Conservation (phyloP, 192 early-diverging fungal genomes). For the Thoreauomyces humboldtii region DNA sequence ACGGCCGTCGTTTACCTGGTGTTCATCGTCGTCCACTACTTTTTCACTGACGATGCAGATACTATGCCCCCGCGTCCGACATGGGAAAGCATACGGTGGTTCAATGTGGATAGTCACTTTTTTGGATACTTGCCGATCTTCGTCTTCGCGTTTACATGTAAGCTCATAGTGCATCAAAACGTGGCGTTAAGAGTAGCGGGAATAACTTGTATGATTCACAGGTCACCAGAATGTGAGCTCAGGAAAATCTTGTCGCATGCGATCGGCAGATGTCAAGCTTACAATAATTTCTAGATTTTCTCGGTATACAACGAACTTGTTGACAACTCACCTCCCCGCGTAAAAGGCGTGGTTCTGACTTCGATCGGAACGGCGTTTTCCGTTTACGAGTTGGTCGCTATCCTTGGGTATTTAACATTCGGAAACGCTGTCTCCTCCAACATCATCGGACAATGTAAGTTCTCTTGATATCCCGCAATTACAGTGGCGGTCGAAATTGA, state of each 20-base stretch:
- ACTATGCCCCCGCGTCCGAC: conserved; percentile 36
- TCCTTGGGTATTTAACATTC: conserved; percentile 91
- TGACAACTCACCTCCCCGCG: conserved; percentile 71
- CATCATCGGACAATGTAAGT: conserved; percentile 73
- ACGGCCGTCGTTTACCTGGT: conserved; percentile 82
- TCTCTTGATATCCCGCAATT: too few relatives aligned
- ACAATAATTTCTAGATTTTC: conserved; percentile 67
- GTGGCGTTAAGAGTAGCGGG: too few relatives aligned
- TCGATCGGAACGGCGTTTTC: conserved; percentile 75
- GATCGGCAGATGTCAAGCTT: not conserved
- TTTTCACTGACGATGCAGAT: not conserved
- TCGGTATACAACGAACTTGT: conserved; percentile 91
- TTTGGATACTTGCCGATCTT: conserved; percentile 86
- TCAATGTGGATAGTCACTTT: conserved; percentile 58
- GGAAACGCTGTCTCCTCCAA: conserved; percentile 74
- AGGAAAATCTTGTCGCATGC: not conserved
- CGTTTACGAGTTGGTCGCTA: conserved; percentile 82
- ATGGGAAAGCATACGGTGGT: conserved; percentile 42
- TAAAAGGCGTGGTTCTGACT: conserved; percentile 66
- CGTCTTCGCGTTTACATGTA: conserved; percentile 97
- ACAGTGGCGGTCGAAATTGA: too few relatives aligned
- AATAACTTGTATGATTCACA: too few relatives aligned
- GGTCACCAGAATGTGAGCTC: conserved; percentile 95
- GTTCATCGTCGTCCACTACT: conserved; percentile 75
- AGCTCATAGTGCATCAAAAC: not conserved